Base-by-base conservation (phyloP, 768 basidiomycete genomes). In the Termitomyces sp. region DNA sequence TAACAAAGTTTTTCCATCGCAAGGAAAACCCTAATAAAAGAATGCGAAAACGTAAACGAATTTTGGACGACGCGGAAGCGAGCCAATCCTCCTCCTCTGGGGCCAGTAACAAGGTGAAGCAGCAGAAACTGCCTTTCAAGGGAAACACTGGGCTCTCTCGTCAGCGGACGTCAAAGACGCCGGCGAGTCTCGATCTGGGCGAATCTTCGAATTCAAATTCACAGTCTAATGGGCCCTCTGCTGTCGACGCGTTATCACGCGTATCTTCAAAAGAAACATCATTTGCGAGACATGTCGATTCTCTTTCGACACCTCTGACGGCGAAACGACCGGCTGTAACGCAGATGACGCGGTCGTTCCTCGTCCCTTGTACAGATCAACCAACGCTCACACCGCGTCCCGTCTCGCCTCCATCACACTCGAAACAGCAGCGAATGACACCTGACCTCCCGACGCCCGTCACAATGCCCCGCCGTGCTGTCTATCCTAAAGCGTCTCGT, bases 1-100 rank as follows among this genome's bases (percentile, higher is more conserved):
- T 70, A 47, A 67, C 66, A 22, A 59, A 44, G 31, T 70, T 61
- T 37, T 70, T 70, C 48, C 55, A 32, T 41, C 67, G 62, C 2
- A 47, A 46, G 3, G 51, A 48, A 18, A 59, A 48, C 26, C 37
- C 48, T 36, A 61, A 57, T 36, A 61, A 57, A 53, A 46, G 49
- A 32, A 49, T 47, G 41, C 29, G 41, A 14, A 62, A 63, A 48
- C 64, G 65, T 34, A 62, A 62, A 63, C 61, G 62, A 51, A n/a
- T 31, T 16, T 42, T 46, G 18, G 49, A 39, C 31, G 54, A 53
- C 50, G 31, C 49, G 43, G 57, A 63, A 46, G 57, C 48, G 55
- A 56, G 44, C 26, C 54, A n/a, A 37, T 31, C 56, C 36, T 14
- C 42, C n/a, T n/a, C n/a, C n/a, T n/a, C n/a, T n/a, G n/a, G n/a